Base-by-base conservation (phyloP, 1,284 basidiomycete species). In the Pseudozyma thailandica region DNA sequence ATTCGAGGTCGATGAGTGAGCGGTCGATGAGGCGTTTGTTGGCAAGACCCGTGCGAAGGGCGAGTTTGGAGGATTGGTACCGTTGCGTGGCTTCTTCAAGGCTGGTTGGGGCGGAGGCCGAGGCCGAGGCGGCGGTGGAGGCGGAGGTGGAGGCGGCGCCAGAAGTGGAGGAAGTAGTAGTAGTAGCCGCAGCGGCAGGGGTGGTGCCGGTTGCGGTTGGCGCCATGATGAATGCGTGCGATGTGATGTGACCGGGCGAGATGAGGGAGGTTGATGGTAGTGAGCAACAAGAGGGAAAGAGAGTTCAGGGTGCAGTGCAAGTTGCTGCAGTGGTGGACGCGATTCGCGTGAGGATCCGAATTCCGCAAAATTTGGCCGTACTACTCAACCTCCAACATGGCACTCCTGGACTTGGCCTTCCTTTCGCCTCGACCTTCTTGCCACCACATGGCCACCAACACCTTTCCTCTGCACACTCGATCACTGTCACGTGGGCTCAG, bases 1-100 rank as follows among this genome's bases (percentile, higher is more conserved):
- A 79, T 44, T 82, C 80, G 43, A 82, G 68, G 48, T 82, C 80
- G 20, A 78, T 70, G 27, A 82, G 62, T 1, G 70, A 66, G 9
- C 72, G 72, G 49, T 82, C 80, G 28, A 77, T 77, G 20, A 63
- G 41, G 3, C 79, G 62, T 62, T 82, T 82, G 44, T 71, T 71
- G 4, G 62, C 62, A 2, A 82, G 56, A 5, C 72, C 72, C 2
- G 75, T 61, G 6, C 73, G 70, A 2, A 82, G 58, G 2, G 74
- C 52, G 0, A 68, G 43, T 35, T 77, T 78, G 30, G 72, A 61
- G 1, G 72, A 21, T 18, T 68, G 64, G 45, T 82, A 82, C 16
- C 75, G 76, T 41, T 74, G 61, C 10, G 65, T 74, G 7, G 79
- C 80, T 51, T 81, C 79, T 38, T 82, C 80, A 3, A 76, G 65